These are phyloP conservation scores for Lathyrus aphaca DNA, from an alignment of 306 rosid genomes.

Conservation along the genomic window DNA sequence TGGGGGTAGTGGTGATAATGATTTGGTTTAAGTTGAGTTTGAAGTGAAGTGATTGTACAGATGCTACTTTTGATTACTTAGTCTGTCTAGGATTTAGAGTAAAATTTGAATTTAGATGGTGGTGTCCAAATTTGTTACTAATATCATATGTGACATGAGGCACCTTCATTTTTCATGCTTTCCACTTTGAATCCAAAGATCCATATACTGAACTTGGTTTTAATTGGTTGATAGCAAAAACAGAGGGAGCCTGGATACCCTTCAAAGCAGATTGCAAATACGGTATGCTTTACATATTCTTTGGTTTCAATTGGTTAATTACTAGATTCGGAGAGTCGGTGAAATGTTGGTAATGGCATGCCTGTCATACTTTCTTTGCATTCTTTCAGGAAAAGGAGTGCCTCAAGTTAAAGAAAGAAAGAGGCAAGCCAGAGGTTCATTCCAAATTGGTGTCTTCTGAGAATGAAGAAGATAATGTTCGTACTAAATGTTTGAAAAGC, in stretches of 20 bases:
- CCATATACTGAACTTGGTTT: slow-evolving; percentile 30
- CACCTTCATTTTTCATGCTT: background rate
- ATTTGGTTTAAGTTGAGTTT: background rate
- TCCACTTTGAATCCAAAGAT: background rate
- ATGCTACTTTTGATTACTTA: background rate
- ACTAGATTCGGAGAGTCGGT: slow-evolving; percentile 21
- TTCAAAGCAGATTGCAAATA: slow-evolving; percentile 54
- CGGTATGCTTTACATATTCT: slow-evolving; percentile 51
- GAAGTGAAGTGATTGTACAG: background rate
- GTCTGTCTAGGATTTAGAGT: background rate
- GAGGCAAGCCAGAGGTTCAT: slow-evolving; percentile 55
- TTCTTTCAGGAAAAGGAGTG: slow-evolving; percentile 75
- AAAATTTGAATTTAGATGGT: background rate
- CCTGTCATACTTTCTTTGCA: slow-evolving; percentile 27
- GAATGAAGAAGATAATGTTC: slow-evolving; percentile 48
- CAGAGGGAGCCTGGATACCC: slow-evolving; percentile 78
- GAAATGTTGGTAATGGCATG: slow-evolving; percentile 30
- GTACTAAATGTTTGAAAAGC: slow-evolving; percentile 38
- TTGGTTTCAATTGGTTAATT: slow-evolving; percentile 21
- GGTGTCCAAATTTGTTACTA: background rate
- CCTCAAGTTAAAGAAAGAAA: slow-evolving; percentile 64
- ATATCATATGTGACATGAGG: background rate
- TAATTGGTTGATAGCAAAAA: slow-evolving; percentile 41
- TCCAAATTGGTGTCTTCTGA: slow-evolving; percentile 41
- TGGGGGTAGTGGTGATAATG: too few species aligned